A percentile compares a stretch with the other conserved stretches of the same genome.
Evolutionary conservation across 495 filamentous ascomycete species (phyloP).

Genomic region (Penicillium silybi): DNA sequence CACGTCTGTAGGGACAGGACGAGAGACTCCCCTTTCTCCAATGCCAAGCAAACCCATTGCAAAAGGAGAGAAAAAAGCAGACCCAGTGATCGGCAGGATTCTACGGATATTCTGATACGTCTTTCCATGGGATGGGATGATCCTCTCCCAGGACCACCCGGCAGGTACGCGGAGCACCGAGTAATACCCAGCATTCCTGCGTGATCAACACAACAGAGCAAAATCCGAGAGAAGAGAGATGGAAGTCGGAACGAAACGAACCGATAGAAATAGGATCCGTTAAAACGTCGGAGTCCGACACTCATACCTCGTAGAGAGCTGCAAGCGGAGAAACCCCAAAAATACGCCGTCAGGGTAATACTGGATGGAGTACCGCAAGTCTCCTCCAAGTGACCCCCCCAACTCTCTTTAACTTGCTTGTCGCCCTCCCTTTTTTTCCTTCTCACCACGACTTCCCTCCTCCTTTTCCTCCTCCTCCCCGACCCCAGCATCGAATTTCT

Average conservation of each 20-base stretch:
- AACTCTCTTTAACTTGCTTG: constrained; percentile 4
- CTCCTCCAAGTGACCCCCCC: neutral
- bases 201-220: constrained; percentile 7
- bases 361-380: neutral
- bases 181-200: constrained; percentile 8
- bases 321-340: neutral
- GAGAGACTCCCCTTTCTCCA: neutral
- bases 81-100: constrained; percentile 7
- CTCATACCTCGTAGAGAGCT: neutral
- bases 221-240: neutral
- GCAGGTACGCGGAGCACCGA: neutral
- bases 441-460: constrained; percentile 10
- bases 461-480: constrained; percentile 11
- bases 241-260: neutral
- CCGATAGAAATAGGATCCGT: too few relatives aligned
- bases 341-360: neutral
- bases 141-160: constrained; percentile 2
- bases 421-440: constrained; percentile 4
- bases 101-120: constrained; percentile 3
- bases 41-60: constrained; percentile 1
- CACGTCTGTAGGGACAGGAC: too few relatives aligned
- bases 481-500: constrained; percentile 12
- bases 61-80: neutral
- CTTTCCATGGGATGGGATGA: constrained; percentile 6
- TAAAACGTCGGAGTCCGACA: neutral